Evolutionary conservation across 257 asterid genomes (phyloP).

Genomic region (Pogostemon cablin): DNA sequence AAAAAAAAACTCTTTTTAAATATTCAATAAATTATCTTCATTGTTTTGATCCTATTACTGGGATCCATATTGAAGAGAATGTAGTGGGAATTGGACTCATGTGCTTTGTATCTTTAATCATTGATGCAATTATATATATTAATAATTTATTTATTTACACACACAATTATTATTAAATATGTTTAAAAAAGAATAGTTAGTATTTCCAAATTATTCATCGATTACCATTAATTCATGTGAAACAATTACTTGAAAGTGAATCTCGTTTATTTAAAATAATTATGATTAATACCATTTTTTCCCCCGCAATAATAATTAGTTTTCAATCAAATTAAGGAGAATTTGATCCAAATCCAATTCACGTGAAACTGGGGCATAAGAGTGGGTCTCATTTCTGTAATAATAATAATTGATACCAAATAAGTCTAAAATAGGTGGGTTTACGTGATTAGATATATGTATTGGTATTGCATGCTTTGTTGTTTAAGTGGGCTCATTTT

Average conservation of each 20-base stretch:
- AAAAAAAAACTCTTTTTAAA: neutral
- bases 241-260: too few species aligned
- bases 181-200: too few species aligned
- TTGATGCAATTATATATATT: neutral
- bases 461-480: neutral
- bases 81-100: neutral
- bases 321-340: too few species aligned
- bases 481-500: slow-evolving; percentile 4
- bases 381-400: neutral
- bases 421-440: neutral
- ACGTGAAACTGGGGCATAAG: too few species aligned
- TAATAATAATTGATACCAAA: neutral
- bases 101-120: neutral
- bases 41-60: neutral
- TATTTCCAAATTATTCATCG: too few species aligned
- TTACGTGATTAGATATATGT: slow-evolving; percentile 6
- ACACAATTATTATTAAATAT: too few species aligned
- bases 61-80: neutral
- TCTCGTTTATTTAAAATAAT: too few species aligned
- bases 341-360: too few species aligned
- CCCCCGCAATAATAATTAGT: too few species aligned
- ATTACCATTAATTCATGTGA: too few species aligned
- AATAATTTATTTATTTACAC: neutral
- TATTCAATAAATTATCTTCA: neutral
- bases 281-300: too few species aligned